Base-by-base conservation (phyloP, 1,284 basidiomycete genomes). In the Heliocybe sulcata region DNA sequence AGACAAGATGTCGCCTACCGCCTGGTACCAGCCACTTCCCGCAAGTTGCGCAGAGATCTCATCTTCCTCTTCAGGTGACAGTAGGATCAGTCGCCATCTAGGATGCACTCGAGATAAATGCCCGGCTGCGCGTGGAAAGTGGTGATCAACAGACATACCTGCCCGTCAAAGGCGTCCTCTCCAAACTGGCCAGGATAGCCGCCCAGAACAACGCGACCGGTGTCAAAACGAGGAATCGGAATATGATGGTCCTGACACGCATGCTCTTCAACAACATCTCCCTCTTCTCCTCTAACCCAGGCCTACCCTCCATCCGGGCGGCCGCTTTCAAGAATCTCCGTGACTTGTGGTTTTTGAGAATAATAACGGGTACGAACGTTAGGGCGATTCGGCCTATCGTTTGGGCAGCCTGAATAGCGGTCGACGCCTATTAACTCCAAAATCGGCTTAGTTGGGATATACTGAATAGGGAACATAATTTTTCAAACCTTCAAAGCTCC, bases 61-160 rank as follows among this genome's bases (percentile, higher is more conserved):
- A 49, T 94, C 90, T 65, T 96, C 93, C 69, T 95, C 93, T 62
- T 93, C 90, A 0, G 92, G 90, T 1, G 92, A 94, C 9, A 96
- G 77, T 12, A 94, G 76, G 57, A 96, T 94, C 58, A 93, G 68
- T 53, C 92, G 79, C 88, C 87, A 91, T 61, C 92, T 90, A n/a
- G 56, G 6, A 12, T 51, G 19, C 4, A 45, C 12, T 26, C 12
- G 54, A 56, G 52, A 61, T 29, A n/a, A 42, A 42, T 42, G 19
- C n/a, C 4, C 38, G 56, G 54, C n/a, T 47, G 25, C 20, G 12
- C 35, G 29, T 31, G 26, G 49, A 42, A 35, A 35, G 35, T 56
- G 52, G 20, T 31, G 58, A 1, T 57, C 35, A 59, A 49, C 49
- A 53, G 6, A 68, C 80, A 53, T 58, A 90, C 85, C 90, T 77